Evolutionary conservation across 805 yeast genomes (phyloP).

Genomic region (Kuraishia borneana): DNA sequence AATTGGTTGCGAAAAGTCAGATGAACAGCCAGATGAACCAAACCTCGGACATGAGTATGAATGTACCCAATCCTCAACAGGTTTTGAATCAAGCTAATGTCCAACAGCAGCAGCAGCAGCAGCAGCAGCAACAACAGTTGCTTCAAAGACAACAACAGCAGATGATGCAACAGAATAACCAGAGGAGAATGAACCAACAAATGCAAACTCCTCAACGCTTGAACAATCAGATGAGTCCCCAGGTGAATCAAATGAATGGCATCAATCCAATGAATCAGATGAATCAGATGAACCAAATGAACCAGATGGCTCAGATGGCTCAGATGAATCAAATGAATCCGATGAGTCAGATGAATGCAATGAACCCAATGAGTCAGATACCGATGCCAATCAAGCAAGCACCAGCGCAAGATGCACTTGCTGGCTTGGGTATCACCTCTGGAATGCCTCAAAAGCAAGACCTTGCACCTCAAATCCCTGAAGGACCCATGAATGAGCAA

Average conservation of each 20-base stretch:
- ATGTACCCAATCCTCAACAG: not conserved
- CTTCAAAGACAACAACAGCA: conserved; percentile 4
- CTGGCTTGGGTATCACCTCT: too few species aligned
- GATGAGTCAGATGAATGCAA: not conserved
- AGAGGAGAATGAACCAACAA: not conserved
- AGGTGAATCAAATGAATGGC: not conserved
- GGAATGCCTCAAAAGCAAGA: too few species aligned
- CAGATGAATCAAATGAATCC: not conserved
- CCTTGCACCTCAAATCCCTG: too few species aligned
- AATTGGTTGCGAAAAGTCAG: conserved; percentile 4
- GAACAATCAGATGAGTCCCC: not conserved
- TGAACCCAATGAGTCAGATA: not conserved
- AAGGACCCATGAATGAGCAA: conserved; percentile 1
- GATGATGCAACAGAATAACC: conserved; percentile 1
- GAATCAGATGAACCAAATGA: not conserved
- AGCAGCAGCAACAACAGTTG: conserved; percentile 6
- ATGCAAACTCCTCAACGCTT: not conserved
- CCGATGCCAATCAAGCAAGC: not conserved
- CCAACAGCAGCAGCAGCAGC: conserved; percentile 4
- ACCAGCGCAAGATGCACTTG: not conserved
- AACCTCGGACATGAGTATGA: conserved; percentile 6
- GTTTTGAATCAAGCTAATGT: conserved; percentile 2
- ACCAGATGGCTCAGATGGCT: not conserved
- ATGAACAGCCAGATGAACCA: conserved; percentile 13
- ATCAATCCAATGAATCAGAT: not conserved